Conservation (phyloP, 208 protist genomes). For the Trichomonas gallinae region DNA sequence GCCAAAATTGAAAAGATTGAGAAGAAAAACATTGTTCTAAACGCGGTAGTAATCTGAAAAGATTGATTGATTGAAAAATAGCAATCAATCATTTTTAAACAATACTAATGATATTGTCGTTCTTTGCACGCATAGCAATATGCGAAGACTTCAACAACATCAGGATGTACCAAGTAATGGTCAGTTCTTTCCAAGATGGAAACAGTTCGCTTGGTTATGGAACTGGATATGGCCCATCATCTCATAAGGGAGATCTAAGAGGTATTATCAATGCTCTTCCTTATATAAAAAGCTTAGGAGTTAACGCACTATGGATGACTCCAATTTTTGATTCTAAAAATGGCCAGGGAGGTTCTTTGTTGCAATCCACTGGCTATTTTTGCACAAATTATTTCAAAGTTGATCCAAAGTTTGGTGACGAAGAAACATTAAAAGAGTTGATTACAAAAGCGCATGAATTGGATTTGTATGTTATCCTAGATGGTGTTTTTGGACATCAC, state of each 20-base stretch:
- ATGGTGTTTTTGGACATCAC: slow-evolving; percentile 12
- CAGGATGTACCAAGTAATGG: neutral
- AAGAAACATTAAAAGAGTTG: neutral
- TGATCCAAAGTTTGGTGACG: neutral
- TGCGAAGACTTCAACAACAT: neutral
- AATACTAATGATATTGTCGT: too few relatives aligned
- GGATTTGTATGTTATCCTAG: neutral
- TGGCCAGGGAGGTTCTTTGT: neutral
- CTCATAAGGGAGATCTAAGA: neutral
- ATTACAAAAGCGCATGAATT: neutral
- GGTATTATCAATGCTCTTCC: neutral
- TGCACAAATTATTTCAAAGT: neutral
- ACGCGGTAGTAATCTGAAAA: too few relatives aligned
- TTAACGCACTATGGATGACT: slow-evolving; percentile 16
- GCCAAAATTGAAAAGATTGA: too few relatives aligned
- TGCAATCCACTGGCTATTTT: slow-evolving; percentile 4
- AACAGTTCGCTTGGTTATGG: neutral
- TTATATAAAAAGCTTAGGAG: neutral
- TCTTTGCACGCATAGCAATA: neutral
- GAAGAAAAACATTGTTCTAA: too few relatives aligned
- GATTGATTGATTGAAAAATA: too few relatives aligned
- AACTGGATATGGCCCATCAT: neutral
- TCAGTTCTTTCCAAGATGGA: neutral
- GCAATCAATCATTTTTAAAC: too few relatives aligned
- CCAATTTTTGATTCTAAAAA: neutral